Percentiles rank a stretch among this genome's conserved stretches.
These are phyloP conservation scores for Microcyclospora pomicola DNA, from an alignment of 2,329 filamentous ascomycete genomes.

Conservation along the genomic window DNA sequence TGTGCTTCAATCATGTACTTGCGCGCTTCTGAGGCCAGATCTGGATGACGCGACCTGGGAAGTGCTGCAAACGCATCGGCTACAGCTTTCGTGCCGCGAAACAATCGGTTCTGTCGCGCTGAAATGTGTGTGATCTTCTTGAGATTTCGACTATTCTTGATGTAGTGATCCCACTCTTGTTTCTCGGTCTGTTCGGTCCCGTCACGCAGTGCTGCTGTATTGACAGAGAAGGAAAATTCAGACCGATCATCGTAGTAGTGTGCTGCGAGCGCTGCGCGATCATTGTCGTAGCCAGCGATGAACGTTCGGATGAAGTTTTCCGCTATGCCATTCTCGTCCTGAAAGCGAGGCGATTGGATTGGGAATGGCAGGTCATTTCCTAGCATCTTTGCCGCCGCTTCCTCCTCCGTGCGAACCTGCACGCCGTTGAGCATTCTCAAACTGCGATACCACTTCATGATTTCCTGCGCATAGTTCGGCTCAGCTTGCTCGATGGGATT, in stretches of 20 bases:
- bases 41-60: constrained; percentile 61
- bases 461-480: constrained; percentile 46
- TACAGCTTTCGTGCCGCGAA: constrained; percentile 51
- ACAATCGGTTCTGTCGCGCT: constrained; percentile 51
- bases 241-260: constrained; percentile 65
- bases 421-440: constrained; percentile 63
- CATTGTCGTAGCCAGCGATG: constrained; percentile 57
- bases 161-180: constrained; percentile 59
- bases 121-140: constrained; percentile 50
- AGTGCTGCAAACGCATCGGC: constrained; percentile 54
- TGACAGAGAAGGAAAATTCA: constrained; percentile 62
- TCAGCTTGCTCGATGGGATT: constrained; percentile 51
- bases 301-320: constrained; percentile 64
- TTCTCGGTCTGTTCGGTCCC: constrained; percentile 24
- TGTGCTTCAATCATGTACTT: constrained; percentile 79
- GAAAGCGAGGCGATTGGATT: constrained; percentile 53
- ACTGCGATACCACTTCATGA: constrained; percentile 71
- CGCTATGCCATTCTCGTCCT: constrained; percentile 60
- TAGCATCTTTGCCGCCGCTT: constrained; percentile 45
- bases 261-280: constrained; percentile 48
- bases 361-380: constrained; percentile 46
- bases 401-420: constrained; percentile 58
- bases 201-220: constrained; percentile 44
- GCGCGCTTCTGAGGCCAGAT: constrained; percentile 49
- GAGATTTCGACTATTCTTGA: constrained; percentile 66